Evolutionary conservation across 495 filamentous ascomycete species (phyloP), one percentile per base, ranked within the genome.

Genomic region (Penicillium maclennaniae): DNA sequence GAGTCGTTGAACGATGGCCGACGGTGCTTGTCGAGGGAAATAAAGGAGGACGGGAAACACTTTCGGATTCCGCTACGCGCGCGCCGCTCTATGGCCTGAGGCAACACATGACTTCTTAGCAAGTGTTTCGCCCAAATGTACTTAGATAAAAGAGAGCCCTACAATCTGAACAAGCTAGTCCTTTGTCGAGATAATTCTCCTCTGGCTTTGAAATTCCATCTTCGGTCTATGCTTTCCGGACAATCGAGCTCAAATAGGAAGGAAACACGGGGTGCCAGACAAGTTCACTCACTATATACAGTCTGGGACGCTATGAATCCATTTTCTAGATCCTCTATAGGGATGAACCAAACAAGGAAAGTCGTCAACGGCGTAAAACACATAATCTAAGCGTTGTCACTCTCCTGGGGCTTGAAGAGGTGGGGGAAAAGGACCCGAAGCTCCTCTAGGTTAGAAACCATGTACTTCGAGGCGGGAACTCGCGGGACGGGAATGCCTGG

Each of bases 341-440:
- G 28, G 15, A 23, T 42, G 2, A 37, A 42, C 2, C 51, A 56
- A 53, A 53, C 7, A 34, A 41, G 25, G 25, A 20, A 36, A 42
- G 37, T 41, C 37, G 21, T 20, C 19, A 26, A 14, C 7, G 1
- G 15, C 41, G 39, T 45, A 19, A 28, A 36, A 37, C 42, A 20
- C 34, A 45, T 38, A 45, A 38, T 60, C 53, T 54, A 59, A 49
- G 43, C 37, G 21, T 28, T 10, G 16, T 50, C 15, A 14, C 10
- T 54, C 43, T 50, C 34, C 23, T 54, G 55, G 53, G 40, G 3
- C 47, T 75, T 88, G 77, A 96, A 96, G 59, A 92, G 79, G 49
- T 88, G 79, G 0, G 91, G 89, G 61, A 92, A 96, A 37, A 83
- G 67, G 0, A 67, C 64, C 43, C 87, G 77, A 49, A 97, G 69